A percentile compares a stretch with the other conserved stretches of the same genome.
Conservation (phyloP, 2,329 filamentous ascomycete genomes). For the Fusarium bulbicola region DNA sequence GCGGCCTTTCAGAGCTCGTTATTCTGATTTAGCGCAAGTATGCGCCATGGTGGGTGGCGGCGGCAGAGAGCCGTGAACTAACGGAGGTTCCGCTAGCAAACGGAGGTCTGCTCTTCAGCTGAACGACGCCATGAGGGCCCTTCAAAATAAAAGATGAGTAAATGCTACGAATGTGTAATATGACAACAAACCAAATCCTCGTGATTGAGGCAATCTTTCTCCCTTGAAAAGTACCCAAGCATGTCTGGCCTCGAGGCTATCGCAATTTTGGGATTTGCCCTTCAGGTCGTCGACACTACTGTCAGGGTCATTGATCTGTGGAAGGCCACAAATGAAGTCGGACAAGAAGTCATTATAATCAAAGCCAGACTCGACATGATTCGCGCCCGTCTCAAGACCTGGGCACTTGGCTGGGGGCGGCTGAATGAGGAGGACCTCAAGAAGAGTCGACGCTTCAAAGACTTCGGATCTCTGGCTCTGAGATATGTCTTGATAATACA, state of each 20-base stretch:
- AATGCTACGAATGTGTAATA: fast-evolving
- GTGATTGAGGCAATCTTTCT: fast-evolving
- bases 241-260: not conserved
- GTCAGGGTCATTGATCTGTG: not conserved
- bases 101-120: not conserved
- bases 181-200: too few species aligned
- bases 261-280: not conserved
- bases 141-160: not conserved
- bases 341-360: not conserved
- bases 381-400: not conserved
- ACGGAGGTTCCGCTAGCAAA: not conserved
- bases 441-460: not conserved
- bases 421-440: fast-evolving
- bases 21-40: not conserved
- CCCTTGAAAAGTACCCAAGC: fast-evolving
- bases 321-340: not conserved
- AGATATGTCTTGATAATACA: not conserved
- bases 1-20: not conserved
- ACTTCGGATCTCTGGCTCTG: not conserved
- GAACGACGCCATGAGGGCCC: not conserved
- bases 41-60: not conserved
- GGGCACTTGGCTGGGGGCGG: not conserved
- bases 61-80: not conserved
- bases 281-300: not conserved
- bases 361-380: not conserved